phyloP scores from a whole-genome alignment of 1,284 basidiomycete species.

The Puccinia horiana region DNA sequence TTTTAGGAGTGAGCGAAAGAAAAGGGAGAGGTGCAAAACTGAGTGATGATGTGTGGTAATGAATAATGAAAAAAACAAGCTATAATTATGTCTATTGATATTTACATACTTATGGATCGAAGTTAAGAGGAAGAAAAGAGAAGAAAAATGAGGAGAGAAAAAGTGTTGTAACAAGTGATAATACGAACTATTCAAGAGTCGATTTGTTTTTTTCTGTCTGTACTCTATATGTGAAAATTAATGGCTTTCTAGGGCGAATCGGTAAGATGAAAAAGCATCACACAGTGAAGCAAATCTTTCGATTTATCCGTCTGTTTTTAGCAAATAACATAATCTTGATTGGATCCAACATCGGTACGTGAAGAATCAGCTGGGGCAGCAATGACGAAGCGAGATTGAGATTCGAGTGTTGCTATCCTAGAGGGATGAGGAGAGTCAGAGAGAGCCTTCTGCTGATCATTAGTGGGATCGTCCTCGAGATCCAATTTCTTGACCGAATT shows the following conservation, averaged over 20 bases:
- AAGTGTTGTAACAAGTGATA: not conserved
- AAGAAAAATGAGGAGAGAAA: not conserved
- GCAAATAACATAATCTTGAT: conserved; percentile 21
- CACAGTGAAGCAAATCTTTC: not conserved
- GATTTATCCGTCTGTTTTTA: not conserved
- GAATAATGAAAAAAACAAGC: not conserved
- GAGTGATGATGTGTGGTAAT: not conserved
- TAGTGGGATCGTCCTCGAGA: not conserved
- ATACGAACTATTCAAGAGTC: not conserved
- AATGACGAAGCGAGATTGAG: conserved; percentile 12
- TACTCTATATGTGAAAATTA: not conserved
- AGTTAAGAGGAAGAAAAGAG: not conserved
- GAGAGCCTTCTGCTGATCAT: not conserved
- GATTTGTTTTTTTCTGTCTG: not conserved
- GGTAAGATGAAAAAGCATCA: not conserved
- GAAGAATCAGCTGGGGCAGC: conserved; percentile 42
- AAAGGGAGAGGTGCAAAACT: not conserved
- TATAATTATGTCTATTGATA: not conserved
- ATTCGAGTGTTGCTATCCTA: conserved; percentile 37
- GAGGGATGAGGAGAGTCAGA: not conserved
- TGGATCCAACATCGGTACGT: conserved; percentile 31
- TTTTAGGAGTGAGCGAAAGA: not conserved
- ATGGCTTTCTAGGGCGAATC: not conserved
- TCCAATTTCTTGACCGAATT: conserved; percentile 26
- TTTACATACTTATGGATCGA: no score